A percentile compares a stretch with the other conserved stretches of the same genome.
Conservation (phyloP, 108 stramenopile genomes). For the Pseudonitzschia delicatissima region DNA sequence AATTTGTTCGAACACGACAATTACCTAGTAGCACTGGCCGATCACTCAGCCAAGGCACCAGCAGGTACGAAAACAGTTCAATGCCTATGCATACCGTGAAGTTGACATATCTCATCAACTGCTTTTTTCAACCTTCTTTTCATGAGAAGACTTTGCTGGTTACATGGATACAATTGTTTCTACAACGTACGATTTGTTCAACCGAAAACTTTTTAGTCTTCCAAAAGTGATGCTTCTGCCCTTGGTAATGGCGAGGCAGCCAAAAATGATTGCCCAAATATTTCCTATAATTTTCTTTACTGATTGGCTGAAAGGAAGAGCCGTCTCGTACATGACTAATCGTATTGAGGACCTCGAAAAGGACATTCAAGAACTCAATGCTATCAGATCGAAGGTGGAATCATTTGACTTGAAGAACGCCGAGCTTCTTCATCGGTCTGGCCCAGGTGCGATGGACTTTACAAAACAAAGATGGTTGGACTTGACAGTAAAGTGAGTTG, state of each 20-base stretch:
- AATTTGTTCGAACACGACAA: conserved; percentile 78
- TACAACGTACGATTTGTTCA: conserved; percentile 70
- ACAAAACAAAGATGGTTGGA: conserved; percentile 75
- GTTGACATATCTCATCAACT: background rate
- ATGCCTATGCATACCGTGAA: conserved; percentile 4
- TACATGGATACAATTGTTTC: conserved; percentile 72
- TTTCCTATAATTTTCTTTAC: conserved; percentile 77
- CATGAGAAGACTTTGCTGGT: conserved; percentile 47
- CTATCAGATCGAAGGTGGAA: conserved; percentile 78
- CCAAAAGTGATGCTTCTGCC: conserved; percentile 81
- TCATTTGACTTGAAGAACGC: conserved; percentile 87
- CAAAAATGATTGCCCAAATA: conserved; percentile 68
- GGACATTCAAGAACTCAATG: conserved; percentile 56
- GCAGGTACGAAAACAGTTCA: conserved; percentile 32
- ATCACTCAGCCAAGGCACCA: conserved; percentile 64
- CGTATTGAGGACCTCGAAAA: conserved; percentile 67
- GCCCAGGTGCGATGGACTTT: conserved; percentile 61
- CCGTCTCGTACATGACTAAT: conserved; percentile 67
- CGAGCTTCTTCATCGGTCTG: conserved; percentile 70
- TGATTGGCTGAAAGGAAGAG: conserved; percentile 67
- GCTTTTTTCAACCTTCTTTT: background rate
- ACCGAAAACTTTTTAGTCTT: conserved; percentile 84
- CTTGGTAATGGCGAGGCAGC: conserved; percentile 69
- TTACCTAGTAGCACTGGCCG: conserved; percentile 68
- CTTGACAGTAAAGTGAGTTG: conserved; percentile 42